Evolutionary conservation across 202 grass and related monocot genomes (phyloP).

Genomic region (Setaria viridis): DNA sequence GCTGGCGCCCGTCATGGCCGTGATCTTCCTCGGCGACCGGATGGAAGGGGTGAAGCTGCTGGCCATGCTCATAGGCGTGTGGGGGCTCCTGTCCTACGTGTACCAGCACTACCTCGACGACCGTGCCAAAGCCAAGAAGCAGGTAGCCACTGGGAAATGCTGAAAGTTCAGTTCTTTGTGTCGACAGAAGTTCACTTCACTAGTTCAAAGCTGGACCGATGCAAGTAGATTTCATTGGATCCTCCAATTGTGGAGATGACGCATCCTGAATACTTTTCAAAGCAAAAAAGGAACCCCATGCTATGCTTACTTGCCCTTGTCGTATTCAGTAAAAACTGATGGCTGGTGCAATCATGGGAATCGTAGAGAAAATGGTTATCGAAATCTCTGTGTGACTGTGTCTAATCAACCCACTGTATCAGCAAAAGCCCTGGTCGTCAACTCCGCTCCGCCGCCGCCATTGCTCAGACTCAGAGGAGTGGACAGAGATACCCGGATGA

Average conservation of each 20-base stretch:
- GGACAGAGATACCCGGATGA: not conserved
- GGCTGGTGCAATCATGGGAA: not conserved
- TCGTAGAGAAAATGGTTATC: not conserved
- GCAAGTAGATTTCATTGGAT: not conserved
- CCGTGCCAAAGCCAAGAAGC: slow-evolving; percentile 42
- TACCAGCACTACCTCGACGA: slow-evolving; percentile 74
- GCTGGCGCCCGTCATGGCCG: slow-evolving; percentile 60
- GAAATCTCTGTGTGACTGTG: not conserved
- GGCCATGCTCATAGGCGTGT: slow-evolving; percentile 60
- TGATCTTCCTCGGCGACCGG: slow-evolving; percentile 64
- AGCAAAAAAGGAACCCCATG: not conserved
- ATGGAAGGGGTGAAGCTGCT: slow-evolving; percentile 65
- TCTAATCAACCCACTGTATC: not conserved
- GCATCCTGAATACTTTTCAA: slow-evolving; percentile 1
- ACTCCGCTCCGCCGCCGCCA: not conserved
- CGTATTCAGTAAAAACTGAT: not conserved
- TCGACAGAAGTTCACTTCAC: not conserved
- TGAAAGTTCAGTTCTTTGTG: slow-evolving; percentile 2
- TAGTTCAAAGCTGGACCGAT: not conserved
- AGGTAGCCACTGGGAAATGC: not conserved
- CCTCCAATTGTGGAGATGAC: not conserved
- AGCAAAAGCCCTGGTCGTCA: not conserved
- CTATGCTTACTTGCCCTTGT: not conserved
- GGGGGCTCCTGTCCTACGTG: slow-evolving; percentile 69
- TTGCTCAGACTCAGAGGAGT: not conserved